Evolutionary conservation across 2,329 filamentous ascomycete species (phyloP), one percentile per base, ranked within the genome.

Genomic region (Chrysoporthe cubensis): DNA sequence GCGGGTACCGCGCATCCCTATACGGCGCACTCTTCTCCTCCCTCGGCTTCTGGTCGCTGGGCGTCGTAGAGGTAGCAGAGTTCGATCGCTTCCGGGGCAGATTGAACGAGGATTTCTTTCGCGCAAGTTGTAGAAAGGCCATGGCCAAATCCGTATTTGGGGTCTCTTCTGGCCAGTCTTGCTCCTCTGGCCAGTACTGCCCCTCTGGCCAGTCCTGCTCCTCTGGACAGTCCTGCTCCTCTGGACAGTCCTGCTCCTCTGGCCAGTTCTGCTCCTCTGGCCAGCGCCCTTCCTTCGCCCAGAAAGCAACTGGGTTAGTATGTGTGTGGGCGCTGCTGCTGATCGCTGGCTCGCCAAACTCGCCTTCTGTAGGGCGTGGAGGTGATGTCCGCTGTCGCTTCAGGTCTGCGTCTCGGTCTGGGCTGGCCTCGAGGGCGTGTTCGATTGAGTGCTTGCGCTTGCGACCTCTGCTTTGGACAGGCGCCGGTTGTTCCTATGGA

Each of bases 21-120:
- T 82, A 81, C n/a, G 67, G 74, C 2, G 75, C 71, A 71, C 74
- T 80, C 73, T 80, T 82, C 71, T 74, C 75, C 66, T 79, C 78
- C 56, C 76, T 76, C 66, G 73, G 75, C 74, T 72, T 79, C 72
- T 80, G 73, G 72, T 80, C 77, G 71, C 77, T 81, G 9, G 78
- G 74, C 42, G 77, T 80, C 7, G 58, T 66, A n/a, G 70, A 69
- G 52, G 52, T 65, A 13, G 62, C 61, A 66, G 71, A 70, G 57
- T 54, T 68, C 50, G 70, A 67, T 52, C 65, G 71, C 62, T 70
- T 69, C 26, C 66, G 57, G 16, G 54, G 14, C 48, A 52, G 4
- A 1, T 4, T 7, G 18, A 16, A 40, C 16, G 37, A 44, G 34
- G 21, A 52, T 43, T 26, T 26, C 26, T 26, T 26, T 26, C 26